Conservation (phyloP, 2,329 filamentous ascomycete genomes). For the Pseudogymnoascus verrucosus region DNA sequence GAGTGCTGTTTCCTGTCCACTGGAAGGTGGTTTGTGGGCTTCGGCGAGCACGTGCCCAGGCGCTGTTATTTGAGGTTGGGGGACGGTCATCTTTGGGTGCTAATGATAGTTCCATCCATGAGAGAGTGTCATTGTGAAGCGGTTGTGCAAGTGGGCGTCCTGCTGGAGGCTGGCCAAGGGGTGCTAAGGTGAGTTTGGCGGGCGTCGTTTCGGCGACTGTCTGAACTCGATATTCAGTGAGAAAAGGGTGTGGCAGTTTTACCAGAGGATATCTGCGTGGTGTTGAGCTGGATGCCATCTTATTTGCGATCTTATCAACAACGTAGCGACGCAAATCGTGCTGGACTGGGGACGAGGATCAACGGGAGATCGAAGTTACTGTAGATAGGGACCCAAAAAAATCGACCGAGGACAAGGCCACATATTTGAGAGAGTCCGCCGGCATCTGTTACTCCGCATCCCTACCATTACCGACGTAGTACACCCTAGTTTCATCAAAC, state of each 20-base stretch:
- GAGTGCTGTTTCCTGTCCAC: conserved; percentile 26
- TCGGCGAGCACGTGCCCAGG: conserved; percentile 29
- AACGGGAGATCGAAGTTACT: conserved; percentile 1
- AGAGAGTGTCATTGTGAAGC: conserved; percentile 25
- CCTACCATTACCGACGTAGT: background rate
- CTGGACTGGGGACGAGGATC: background rate
- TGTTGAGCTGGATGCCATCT: conserved; percentile 9
- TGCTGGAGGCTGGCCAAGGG: conserved; percentile 12
- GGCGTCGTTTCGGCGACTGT: conserved; percentile 11
- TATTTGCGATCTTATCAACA: background rate
- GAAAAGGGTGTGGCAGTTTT: conserved; percentile 18
- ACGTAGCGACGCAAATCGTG: background rate
- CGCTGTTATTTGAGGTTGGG: conserved; percentile 29
- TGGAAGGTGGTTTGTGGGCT: conserved; percentile 27
- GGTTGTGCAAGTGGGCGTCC: conserved; percentile 17
- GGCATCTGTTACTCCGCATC: background rate
- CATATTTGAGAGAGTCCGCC: background rate
- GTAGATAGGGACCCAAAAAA: background rate
- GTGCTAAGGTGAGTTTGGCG: conserved; percentile 13
- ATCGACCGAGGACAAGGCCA: background rate
- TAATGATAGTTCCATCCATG: conserved; percentile 22
- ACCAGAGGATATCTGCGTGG: conserved; percentile 16
- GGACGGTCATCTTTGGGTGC: conserved; percentile 19
- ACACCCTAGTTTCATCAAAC: background rate
- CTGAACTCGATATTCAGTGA: conserved; percentile 18